Evolutionary conservation across 2,329 filamentous ascomycete genomes (phyloP).

Genomic region (Cercospora janseana): DNA sequence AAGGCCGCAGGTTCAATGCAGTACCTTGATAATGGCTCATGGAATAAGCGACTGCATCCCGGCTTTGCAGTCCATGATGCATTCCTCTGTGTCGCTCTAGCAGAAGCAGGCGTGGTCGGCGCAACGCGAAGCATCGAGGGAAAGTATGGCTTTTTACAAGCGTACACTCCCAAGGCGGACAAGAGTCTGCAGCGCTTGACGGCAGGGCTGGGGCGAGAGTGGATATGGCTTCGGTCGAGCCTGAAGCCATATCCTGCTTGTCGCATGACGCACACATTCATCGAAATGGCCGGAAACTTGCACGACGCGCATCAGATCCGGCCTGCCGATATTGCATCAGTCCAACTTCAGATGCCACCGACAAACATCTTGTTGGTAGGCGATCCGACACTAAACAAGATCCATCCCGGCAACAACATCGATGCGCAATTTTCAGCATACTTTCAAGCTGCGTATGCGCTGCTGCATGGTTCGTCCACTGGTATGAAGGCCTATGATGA

Average conservation of each 20-base stretch:
- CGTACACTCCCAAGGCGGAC: slow-evolving; percentile 31
- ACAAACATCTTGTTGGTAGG: slow-evolving; percentile 35
- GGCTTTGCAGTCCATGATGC: slow-evolving; percentile 44
- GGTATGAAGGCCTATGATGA: slow-evolving; percentile 33
- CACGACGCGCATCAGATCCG: slow-evolving; percentile 4
- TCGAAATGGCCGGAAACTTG: slow-evolving; percentile 33
- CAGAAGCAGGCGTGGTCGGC: slow-evolving; percentile 38
- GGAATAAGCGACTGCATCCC: slow-evolving; percentile 43
- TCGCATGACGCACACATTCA: slow-evolving; percentile 37
- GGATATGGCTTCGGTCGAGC: slow-evolving; percentile 30
- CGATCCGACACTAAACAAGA: slow-evolving; percentile 38
- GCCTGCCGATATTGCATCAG: slow-evolving; percentile 22
- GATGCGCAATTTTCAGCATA: slow-evolving; percentile 41
- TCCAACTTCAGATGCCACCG: slow-evolving; percentile 28
- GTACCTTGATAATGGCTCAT: slow-evolving; percentile 41
- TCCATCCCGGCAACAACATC: slow-evolving; percentile 38
- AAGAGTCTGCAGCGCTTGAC: slow-evolving; percentile 28
- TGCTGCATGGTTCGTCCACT: slow-evolving; percentile 33
- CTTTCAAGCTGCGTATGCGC: slow-evolving; percentile 36
- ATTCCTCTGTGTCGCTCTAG: slow-evolving; percentile 39
- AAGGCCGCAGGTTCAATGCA: slow-evolving; percentile 43
- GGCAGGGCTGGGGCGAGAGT: slow-evolving; percentile 28
- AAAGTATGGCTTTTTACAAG: slow-evolving; percentile 34
- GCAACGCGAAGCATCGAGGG: slow-evolving; percentile 33
- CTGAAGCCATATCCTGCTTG: slow-evolving; percentile 37